Evolutionary conservation across 257 asterid genomes (phyloP).

Genomic region (Ligustrum vulgare): DNA sequence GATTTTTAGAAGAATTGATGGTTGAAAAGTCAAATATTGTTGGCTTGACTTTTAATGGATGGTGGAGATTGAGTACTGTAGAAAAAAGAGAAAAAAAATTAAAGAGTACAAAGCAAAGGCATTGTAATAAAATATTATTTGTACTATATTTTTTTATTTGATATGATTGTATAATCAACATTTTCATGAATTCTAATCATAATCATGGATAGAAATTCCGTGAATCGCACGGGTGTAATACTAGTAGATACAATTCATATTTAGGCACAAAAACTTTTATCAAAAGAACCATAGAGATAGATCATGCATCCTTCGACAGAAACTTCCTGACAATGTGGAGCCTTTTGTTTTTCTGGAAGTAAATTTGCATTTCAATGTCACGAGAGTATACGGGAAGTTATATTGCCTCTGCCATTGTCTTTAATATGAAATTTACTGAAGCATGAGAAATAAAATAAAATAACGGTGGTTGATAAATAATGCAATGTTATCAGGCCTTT

Average conservation of each 20-base stretch:
- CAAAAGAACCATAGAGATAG: neutral
- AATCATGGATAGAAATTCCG: too few species aligned
- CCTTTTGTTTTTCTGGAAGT: neutral
- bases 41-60: too few species aligned
- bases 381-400: neutral
- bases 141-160: too few species aligned
- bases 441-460: neutral
- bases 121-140: too few species aligned
- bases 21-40: too few species aligned
- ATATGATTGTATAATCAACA: too few species aligned
- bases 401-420: neutral
- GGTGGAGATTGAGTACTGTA: too few species aligned
- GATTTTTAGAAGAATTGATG: too few species aligned
- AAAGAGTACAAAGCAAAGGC: too few species aligned
- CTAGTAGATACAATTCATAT: neutral
- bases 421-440: constrained; percentile 6
- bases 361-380: neutral
- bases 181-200: too few species aligned
- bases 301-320: neutral
- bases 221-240: too few species aligned
- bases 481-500: neutral
- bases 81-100: too few species aligned
- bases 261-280: neutral
- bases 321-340: neutral
- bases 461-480: neutral